Evolutionary conservation across 1,284 basidiomycete genomes (phyloP), one percentile per base, ranked within the genome.

Genomic region (Xerocomus nothofagi): DNA sequence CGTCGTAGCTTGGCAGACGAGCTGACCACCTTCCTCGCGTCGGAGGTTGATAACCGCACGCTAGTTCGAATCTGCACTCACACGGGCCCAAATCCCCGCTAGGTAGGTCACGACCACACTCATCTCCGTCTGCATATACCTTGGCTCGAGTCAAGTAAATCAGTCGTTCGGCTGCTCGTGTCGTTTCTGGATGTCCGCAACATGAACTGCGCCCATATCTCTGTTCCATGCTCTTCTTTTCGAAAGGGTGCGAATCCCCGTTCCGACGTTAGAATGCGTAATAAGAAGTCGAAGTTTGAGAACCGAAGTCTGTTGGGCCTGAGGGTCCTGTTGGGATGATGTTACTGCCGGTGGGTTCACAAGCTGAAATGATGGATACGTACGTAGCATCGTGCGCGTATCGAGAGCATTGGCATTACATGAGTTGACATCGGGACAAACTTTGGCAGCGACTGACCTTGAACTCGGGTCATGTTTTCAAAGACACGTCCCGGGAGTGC

Each of bases 71-170:
- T 11, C 14, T 21, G 27, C n/a, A 20, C 14, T 18, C 49, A 50
- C 34, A 18, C 44, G 44, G 53, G 24, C 14, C 15, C 29, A 40
- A 40, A 53, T 54, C 17, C 32, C 53, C 55, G 39, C 42, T 26
- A 15, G 27, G 17, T 27, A 31, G 9, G 6, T 10, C 12, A 4
- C 17, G 31, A 31, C 47, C 18, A 9, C 21, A 18, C 12, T 55
- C 43, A 55, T 55, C 40, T 55, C 54, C 54, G 54, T 20, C 26
- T 37, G 12, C n/a, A 39, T 4, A 9, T 45, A 39, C 31, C 17
- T 9, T 40, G 7, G 26, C 29, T 32, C 23, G 33, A 33, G 17
- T 14, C 30, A 37, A 21, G 23, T 36, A 36, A 32, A 42, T 20
- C 20, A 9, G 17, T 11, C 9, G 4, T n/a, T 20, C 33, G 27